These are phyloP conservation scores for Saccharomyces hybrid DNA, from an alignment of 1,139 yeast genomes.

Conservation along the genomic window DNA sequence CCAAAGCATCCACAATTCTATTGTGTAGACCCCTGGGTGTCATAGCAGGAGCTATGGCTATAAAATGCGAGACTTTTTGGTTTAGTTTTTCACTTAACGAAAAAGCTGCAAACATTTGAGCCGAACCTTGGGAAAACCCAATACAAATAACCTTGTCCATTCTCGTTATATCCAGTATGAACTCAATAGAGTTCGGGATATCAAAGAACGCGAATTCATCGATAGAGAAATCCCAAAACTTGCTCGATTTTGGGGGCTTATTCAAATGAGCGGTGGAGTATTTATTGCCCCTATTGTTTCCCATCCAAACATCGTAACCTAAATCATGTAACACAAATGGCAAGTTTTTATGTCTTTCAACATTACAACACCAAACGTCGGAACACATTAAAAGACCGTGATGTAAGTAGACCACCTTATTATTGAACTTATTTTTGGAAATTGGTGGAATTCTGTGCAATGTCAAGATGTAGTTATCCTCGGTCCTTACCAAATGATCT, in stretches of 20 bases:
- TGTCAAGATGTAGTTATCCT: constrained; percentile 48
- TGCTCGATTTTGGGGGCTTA: constrained; percentile 32
- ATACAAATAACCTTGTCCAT: constrained; percentile 49
- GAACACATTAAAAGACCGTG: constrained; percentile 90
- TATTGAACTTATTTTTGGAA: constrained; percentile 26
- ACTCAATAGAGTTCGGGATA: constrained; percentile 66
- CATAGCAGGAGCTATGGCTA: constrained; percentile 90
- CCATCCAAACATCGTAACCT: constrained; percentile 91
- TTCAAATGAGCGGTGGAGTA: constrained; percentile 54
- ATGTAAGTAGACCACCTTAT: constrained; percentile 65
- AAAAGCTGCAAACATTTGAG: constrained; percentile 69
- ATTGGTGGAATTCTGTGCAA: constrained; percentile 45
- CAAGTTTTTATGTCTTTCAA: constrained; percentile 52
- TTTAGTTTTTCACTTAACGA: constrained; percentile 50
- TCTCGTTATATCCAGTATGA: constrained; percentile 45
- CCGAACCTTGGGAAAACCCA: constrained; percentile 89
- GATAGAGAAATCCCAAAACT: constrained; percentile 78
- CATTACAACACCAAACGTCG: constrained; percentile 79
- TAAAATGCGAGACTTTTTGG: constrained; percentile 57
- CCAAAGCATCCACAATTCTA: constrained; percentile 63
- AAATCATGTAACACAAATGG: constrained; percentile 71
- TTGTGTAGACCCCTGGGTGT: constrained; percentile 84
- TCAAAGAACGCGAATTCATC: constrained; percentile 83
- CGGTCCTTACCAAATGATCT: constrained; percentile 50
- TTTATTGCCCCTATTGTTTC: constrained; percentile 85